Conservation (phyloP, 73 alveolate genomes). For the Paramecium bursaria region DNA sequence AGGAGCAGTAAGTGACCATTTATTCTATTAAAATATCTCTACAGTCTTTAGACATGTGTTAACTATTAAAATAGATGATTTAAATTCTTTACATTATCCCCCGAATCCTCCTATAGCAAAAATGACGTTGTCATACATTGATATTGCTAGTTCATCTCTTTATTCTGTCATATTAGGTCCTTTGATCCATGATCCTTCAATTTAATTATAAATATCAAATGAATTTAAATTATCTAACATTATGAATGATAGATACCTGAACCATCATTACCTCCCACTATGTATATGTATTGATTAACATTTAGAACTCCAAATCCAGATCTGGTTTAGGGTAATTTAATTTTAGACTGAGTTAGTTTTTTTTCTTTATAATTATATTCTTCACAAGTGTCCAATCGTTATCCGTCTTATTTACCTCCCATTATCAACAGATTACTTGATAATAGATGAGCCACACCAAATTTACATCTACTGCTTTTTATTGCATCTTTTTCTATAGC, state of each 20-base stretch:
- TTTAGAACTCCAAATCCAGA: slow-evolving; percentile 87
- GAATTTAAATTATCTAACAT: slow-evolving; percentile 61
- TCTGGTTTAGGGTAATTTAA: slow-evolving; percentile 74
- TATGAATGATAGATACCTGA: background rate
- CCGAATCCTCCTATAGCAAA: slow-evolving; percentile 92
- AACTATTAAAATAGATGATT: slow-evolving; percentile 34
- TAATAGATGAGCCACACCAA: slow-evolving; percentile 69
- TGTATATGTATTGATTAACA: slow-evolving; percentile 61
- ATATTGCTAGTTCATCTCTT: slow-evolving; percentile 85
- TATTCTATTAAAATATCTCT: slow-evolving; percentile 83
- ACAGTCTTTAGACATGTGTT: slow-evolving; percentile 84
- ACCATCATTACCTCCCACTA: slow-evolving; percentile 93
- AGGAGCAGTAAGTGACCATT: slow-evolving; percentile 87
- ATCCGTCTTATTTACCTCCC: slow-evolving; percentile 88
- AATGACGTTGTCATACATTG: slow-evolving; percentile 78
- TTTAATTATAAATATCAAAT: slow-evolving; percentile 77
- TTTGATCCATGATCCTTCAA: slow-evolving; percentile 75
- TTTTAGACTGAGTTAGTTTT: slow-evolving; percentile 61
- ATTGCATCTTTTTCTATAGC: slow-evolving; percentile 52
- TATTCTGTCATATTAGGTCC: slow-evolving; percentile 79
- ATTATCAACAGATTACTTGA: slow-evolving; percentile 74
- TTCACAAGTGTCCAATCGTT: slow-evolving; percentile 76
- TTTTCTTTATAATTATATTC: slow-evolving; percentile 71
- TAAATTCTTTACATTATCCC: slow-evolving; percentile 67
- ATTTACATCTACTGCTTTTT: slow-evolving; percentile 72